Evolutionary conservation across 495 filamentous ascomycete species (phyloP).

Genomic region (Annulohypoxylon nitens): DNA sequence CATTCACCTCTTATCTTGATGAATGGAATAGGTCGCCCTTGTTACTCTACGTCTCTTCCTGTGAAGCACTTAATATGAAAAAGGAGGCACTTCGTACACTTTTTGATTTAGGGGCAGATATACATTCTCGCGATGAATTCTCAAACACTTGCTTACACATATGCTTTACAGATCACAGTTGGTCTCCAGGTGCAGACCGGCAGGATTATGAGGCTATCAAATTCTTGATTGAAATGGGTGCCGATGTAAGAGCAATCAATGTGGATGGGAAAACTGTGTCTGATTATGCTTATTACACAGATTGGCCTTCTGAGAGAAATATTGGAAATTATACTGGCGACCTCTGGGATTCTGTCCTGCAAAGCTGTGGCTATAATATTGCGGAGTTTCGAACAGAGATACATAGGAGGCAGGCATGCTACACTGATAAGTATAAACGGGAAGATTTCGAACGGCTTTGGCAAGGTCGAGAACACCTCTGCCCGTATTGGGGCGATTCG

Average conservation of each 20-base stretch:
- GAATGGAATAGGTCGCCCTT: too few species aligned
- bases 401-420: not conserved
- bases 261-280: not conserved
- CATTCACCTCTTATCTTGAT: not conserved
- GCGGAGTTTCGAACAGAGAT: not conserved
- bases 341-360: not conserved
- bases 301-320: too few species aligned
- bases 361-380: not conserved
- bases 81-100: too few species aligned
- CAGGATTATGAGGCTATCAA: not conserved
- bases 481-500: not conserved
- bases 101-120: too few species aligned
- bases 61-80: too few species aligned
- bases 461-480: not conserved
- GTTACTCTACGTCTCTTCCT: too few species aligned
- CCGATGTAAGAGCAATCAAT: not conserved
- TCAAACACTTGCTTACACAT: too few species aligned
- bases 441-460: slow-evolving; percentile 3
- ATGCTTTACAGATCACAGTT: too few species aligned
- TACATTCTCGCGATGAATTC: too few species aligned
- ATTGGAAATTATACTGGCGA: not conserved
- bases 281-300: not conserved
- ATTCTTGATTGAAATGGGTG: not conserved
- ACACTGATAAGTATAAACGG: not conserved
- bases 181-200: too few species aligned